Conservation (phyloP, 2,329 filamentous ascomycete species). For the Curvularia eragrostidis region DNA sequence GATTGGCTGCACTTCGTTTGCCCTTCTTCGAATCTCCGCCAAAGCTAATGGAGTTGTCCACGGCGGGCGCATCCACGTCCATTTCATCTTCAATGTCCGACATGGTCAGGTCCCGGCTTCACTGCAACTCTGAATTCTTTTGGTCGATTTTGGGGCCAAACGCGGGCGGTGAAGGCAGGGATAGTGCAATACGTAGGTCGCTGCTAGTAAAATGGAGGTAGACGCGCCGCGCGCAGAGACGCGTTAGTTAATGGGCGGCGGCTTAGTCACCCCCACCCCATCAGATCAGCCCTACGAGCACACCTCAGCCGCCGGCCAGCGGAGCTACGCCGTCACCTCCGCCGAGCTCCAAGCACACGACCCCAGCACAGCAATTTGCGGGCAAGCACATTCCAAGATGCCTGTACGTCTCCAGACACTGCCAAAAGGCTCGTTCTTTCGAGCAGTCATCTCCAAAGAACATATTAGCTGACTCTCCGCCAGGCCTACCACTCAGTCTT, state of each 20-base stretch:
- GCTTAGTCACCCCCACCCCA: slow-evolving; percentile 40
- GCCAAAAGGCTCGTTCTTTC: neutral
- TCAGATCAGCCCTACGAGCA: slow-evolving; percentile 48
- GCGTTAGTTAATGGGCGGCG: slow-evolving; percentile 48
- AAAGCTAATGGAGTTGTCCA: slow-evolving; percentile 67
- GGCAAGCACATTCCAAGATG: slow-evolving; percentile 50
- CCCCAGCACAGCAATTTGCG: slow-evolving; percentile 21
- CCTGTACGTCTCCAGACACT: slow-evolving; percentile 49
- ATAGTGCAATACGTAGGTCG: neutral
- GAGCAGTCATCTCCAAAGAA: neutral
- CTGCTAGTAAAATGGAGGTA: slow-evolving; percentile 5
- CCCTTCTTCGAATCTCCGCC: slow-evolving; percentile 81
- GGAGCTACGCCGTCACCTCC: slow-evolving; percentile 40
- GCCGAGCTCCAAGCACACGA: slow-evolving; percentile 31
- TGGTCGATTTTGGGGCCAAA: neutral
- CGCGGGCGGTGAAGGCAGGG: neutral
- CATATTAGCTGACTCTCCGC: slow-evolving; percentile 23
- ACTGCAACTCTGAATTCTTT: too few relatives aligned
- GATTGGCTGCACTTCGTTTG: slow-evolving; percentile 89
- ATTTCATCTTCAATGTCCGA: slow-evolving; percentile 69
- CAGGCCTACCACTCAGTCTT: slow-evolving; percentile 99
- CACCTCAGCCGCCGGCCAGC: slow-evolving; percentile 35
- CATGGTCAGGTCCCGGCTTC: slow-evolving; percentile 47
- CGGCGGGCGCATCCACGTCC: slow-evolving; percentile 67
- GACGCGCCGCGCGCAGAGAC: slow-evolving; percentile 35